These are phyloP conservation scores for Xeromyces bisporus DNA, from an alignment of 495 filamentous ascomycete genomes.

Conservation along the genomic window DNA sequence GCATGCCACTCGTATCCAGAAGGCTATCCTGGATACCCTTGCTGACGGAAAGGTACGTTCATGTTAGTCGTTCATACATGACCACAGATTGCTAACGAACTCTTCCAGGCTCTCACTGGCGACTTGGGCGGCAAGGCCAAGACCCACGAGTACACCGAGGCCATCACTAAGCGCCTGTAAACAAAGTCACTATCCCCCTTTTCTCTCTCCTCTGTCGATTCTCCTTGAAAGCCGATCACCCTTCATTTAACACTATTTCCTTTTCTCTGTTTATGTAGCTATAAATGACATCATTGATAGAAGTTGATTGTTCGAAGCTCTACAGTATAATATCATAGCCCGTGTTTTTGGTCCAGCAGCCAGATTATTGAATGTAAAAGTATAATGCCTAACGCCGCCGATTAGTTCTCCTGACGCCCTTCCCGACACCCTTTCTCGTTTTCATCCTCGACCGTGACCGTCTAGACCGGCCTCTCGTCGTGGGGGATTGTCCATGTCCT, in stretches of 20 bases:
- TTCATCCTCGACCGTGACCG: slow-evolving; percentile 24
- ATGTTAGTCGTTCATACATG: background rate
- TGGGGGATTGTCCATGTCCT: slow-evolving; percentile 21
- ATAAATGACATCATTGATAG: slow-evolving; percentile 6
- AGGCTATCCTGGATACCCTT: slow-evolving; percentile 82
- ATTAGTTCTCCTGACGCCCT: slow-evolving; percentile 17
- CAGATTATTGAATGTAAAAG: background rate
- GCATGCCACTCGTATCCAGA: slow-evolving; percentile 78
- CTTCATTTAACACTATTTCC: slow-evolving; percentile 29
- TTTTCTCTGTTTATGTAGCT: slow-evolving; percentile 21
- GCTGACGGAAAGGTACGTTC: slow-evolving; percentile 72
- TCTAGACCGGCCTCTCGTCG: slow-evolving; percentile 20
- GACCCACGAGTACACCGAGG: slow-evolving; percentile 78
- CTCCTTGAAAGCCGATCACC: slow-evolving; percentile 19
- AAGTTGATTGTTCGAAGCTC: slow-evolving; percentile 1
- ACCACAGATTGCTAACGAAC: too few relatives aligned
- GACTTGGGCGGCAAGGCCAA: slow-evolving; percentile 89
- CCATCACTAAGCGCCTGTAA: slow-evolving; percentile 78
- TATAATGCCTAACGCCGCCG: slow-evolving; percentile 29
- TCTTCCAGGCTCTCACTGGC: slow-evolving; percentile 54
- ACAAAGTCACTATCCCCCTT: slow-evolving; percentile 10
- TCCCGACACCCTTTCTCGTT: slow-evolving; percentile 16
- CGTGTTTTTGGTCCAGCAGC: background rate
- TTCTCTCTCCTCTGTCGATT: slow-evolving; percentile 24
- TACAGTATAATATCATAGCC: background rate